Evolutionary conservation across 768 basidiomycete genomes (phyloP).

Genomic region (Psilocybe azurescens): DNA sequence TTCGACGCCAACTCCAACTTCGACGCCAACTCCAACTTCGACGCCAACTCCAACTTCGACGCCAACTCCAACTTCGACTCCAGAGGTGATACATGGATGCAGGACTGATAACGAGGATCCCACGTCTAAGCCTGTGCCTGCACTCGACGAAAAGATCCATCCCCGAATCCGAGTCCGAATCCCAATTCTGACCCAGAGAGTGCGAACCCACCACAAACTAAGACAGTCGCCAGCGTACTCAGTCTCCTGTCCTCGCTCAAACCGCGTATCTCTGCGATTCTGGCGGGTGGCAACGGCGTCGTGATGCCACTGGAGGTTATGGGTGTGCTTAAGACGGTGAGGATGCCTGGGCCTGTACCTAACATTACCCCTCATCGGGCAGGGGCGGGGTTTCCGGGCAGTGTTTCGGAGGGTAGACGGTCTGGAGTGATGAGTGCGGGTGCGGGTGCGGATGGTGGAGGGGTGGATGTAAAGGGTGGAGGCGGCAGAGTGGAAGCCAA

Average conservation of each 20-base stretch:
- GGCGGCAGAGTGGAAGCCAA: no score
- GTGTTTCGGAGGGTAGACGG: neutral
- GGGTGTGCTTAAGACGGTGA: slow-evolving; percentile 34
- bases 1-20: no score
- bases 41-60: no score
- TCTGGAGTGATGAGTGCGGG: neutral
- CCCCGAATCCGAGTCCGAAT: no score
- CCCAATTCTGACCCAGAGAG: neutral
- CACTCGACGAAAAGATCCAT: no score
- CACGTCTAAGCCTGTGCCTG: no score
- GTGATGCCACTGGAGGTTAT: slow-evolving; percentile 49
- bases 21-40: no score
- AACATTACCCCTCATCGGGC: neutral
- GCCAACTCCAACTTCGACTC: no score
- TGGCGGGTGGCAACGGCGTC: slow-evolving; percentile 31
- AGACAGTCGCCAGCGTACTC: slow-evolving; percentile 47
- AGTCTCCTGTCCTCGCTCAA: slow-evolving; percentile 46
- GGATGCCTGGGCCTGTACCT: neutral
- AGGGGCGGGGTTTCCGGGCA: neutral
- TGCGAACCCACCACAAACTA: neutral
- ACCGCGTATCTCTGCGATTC: slow-evolving; percentile 46
- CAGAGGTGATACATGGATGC: no score
- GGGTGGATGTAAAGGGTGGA: no score
- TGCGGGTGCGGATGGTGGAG: no score
- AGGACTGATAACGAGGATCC: no score